Evolutionary conservation across 441 rosid genomes (phyloP), one percentile per base, ranked within the genome.

Genomic region (Populus hybrid): DNA sequence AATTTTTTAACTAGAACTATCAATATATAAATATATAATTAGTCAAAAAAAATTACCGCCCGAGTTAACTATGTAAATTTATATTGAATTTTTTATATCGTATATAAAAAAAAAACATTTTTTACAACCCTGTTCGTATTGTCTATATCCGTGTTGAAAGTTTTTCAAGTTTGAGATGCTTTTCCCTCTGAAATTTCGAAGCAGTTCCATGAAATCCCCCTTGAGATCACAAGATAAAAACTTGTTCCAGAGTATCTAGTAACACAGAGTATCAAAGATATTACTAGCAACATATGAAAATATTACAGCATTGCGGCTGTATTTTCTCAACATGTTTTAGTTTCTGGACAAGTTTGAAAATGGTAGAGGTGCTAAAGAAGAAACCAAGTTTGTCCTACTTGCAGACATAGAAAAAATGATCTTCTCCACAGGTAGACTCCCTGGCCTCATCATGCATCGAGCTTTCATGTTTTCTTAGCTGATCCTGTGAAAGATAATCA

Each of bases 401-500:
- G 87, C 14, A 78, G 36, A 74, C 79, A 82, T 59, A 65, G 36
- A 70, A 70, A 70, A 70, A 73, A 81, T 69, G 80, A 70, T 79
- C 81, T 42, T 84, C 85, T 77, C 84, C 80, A 50, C 75, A 71
- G 21, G 73, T 71, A 65, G 20, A 53, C 23, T 16, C 50, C 61
- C 76, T 67, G 64, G 24, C 28, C 23, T 81, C 76, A 78, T 77
- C 82, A 32, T 57, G 20, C 57, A 46, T 14, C 2, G 20, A 46
- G 0, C 57, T 46, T 46, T 46, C 57, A 46, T 12, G 6, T 46
- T 46, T 40, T 46, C 57, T 14, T 5, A 46, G 57, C 20, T 14
- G 57, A 46, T 12, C 57, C 57, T 46, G 57, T 46, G 57, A 46
- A 46, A 46, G 20, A 46, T 14, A 46, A 14, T 5, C 20, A 46